These are phyloP conservation scores for Lactarius tabidus DNA, from an alignment of 768 basidiomycete genomes.

Conservation along the genomic window DNA sequence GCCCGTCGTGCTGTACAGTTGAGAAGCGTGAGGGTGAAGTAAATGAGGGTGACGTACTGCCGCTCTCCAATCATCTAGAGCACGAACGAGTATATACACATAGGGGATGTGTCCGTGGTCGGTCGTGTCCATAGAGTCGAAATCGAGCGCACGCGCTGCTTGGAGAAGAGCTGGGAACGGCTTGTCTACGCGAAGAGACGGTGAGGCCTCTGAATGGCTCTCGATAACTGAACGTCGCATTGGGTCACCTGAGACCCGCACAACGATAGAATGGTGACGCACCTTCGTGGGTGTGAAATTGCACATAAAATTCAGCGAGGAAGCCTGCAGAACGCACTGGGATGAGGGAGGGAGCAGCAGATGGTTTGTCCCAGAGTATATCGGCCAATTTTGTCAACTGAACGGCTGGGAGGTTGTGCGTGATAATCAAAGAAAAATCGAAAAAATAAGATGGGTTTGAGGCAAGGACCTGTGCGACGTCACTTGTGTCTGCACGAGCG, in stretches of 20 bases:
- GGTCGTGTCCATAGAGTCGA: slow-evolving; percentile 77
- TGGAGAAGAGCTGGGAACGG: slow-evolving; percentile 81
- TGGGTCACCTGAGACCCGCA: background rate
- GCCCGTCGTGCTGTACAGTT: slow-evolving; percentile 57
- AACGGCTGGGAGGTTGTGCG: slow-evolving; percentile 66
- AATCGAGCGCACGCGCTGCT: slow-evolving; percentile 66
- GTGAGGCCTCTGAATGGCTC: slow-evolving; percentile 72
- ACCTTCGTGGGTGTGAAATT: slow-evolving; percentile 87
- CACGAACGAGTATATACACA: slow-evolving; percentile 81
- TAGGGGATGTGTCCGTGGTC: slow-evolving; percentile 91
- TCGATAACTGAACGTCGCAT: slow-evolving; percentile 63
- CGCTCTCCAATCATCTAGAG: slow-evolving; percentile 78
- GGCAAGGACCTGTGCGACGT: slow-evolving; percentile 56
- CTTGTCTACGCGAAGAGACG: slow-evolving; percentile 79
- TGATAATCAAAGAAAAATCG: slow-evolving; percentile 76
- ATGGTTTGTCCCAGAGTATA: slow-evolving; percentile 63
- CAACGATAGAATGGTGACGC: slow-evolving; percentile 29
- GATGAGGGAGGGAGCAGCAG: slow-evolving; percentile 58
- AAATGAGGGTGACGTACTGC: slow-evolving; percentile 42
- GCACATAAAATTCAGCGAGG: slow-evolving; percentile 82
- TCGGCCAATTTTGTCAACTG: slow-evolving; percentile 56
- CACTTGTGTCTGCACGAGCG: slow-evolving; percentile 56
- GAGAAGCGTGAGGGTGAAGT: background rate
- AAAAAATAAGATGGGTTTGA: slow-evolving; percentile 50
- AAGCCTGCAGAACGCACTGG: slow-evolving; percentile 85